Percentiles rank a stretch among this genome's conserved stretches.
These are phyloP conservation scores for Poa annua DNA, from an alignment of 176 grass and related monocot species.

Conservation along the genomic window DNA sequence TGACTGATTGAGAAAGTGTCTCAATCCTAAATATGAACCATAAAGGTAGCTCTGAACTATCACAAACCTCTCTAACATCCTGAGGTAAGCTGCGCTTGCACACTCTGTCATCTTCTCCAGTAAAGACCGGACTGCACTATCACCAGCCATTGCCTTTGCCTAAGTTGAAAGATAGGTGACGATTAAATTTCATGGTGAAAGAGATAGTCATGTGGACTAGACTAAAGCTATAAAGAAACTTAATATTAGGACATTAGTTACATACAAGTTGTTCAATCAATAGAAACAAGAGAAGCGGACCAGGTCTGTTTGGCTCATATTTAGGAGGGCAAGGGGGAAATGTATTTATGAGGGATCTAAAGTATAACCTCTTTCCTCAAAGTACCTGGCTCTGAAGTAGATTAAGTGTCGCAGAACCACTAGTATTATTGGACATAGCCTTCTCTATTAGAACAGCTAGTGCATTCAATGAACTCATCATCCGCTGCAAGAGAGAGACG, in stretches of 20 bases:
- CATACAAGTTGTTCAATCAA: constrained; percentile 11
- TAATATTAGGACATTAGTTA: not conserved
- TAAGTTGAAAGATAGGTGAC: constrained; percentile 41
- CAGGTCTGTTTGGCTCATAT: constrained; percentile 12
- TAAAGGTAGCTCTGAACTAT: constrained; percentile 33
- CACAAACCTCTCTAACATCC: constrained; percentile 87
- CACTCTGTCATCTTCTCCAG: constrained; percentile 91
- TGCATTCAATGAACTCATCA: constrained; percentile 95
- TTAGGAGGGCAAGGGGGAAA: not conserved
- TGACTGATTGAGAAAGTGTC: not conserved
- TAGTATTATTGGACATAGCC: constrained; percentile 66
- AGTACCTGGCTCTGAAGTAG: constrained; percentile 88
- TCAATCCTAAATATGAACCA: not conserved
- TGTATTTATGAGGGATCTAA: not conserved
- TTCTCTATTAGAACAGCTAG: constrained; percentile 85
- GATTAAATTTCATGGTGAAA: constrained; percentile 24
- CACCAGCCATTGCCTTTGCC: constrained; percentile 94
- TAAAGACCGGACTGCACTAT: constrained; percentile 87
- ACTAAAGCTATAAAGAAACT: constrained; percentile 9
- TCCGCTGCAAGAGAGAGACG: constrained; percentile 64
- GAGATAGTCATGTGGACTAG: constrained; percentile 9
- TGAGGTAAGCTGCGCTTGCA: constrained; percentile 88
- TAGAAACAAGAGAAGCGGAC: constrained; percentile 27
- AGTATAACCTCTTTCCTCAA: constrained; percentile 17
- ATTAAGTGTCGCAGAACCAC: constrained; percentile 90